Evolutionary conservation across 129 eudicot species (phyloP), one percentile per base, ranked within the genome.

Genomic region (Flaveria ramosissima): DNA sequence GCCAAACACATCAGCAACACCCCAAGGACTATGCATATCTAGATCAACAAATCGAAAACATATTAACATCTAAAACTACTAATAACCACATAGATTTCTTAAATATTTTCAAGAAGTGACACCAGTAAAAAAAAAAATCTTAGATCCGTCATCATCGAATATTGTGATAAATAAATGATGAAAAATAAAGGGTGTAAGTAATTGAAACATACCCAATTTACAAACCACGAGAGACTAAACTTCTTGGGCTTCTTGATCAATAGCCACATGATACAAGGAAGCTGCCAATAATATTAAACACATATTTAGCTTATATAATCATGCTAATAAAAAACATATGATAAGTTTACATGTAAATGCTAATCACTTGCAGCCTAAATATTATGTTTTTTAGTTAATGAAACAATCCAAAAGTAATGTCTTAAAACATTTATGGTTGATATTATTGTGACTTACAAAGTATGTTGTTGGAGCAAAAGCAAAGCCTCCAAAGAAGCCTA

Each of bases 401-500:
- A 70, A 9, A 50, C 42, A 24, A 16, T 15, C 19, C 19, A 50
- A 24, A 23, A 24, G 5, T 30, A 7, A 36, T 19, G 45, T 3
- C 8, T 70, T 16, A 4, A 43, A 43, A 41, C 16, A 42, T 45
- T 17, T 9, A 30, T 19, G 77, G 32, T n/a, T n/a, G 20, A 61
- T 16, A 19, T 27, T 6, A 52, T 23, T 23, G 26, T 52, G 71
- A 76, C 94, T 84, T 68, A 86, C 94, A 69, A 73, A 82, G 68
- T 80, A 89, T 19, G 91, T 27, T 17, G 91, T 84, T 21, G 87
- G 88, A 47, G 94, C 87, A 77, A 89, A 89, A 39, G 89, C 87
- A 71, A 89, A 77, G 13, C 94, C 94, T 45, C 94, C 94, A 55
- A 89, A 84, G 66, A 89, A 89, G 17, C 84, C 79, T 26, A 86